Base-by-base conservation (phyloP, 2,329 filamentous ascomycete genomes). In the Verticillium albo-atrum region DNA sequence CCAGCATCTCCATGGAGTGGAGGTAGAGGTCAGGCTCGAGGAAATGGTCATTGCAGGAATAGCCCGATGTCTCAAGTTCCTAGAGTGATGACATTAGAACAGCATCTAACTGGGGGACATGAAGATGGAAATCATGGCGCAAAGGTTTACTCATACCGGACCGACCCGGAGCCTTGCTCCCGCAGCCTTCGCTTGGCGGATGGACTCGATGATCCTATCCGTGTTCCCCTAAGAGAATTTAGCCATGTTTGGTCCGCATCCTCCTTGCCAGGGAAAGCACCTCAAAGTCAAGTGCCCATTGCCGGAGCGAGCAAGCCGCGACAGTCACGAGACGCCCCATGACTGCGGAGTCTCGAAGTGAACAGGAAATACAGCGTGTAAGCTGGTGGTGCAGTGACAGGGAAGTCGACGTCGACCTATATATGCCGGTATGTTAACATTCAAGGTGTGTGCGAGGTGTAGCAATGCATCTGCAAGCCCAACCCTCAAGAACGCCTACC, bases 41-140 rank as follows among this genome's bases (percentile, higher is more conserved):
- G 62, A 85, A 89, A 66, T 89, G 87, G 69, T 92, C 89, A 6
- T 89, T 80, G 67, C 86, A 84, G 58, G 81, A 85, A 78, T 89
- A 90, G 53, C 85, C 87, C n/a, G 70, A 74, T 52, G 80, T 77
- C 67, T 83, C 80, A 20, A 82, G 72, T 68, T 81, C 84, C 66
- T 70, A 47, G 6, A 25, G 54, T 10, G 32, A 27, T 14, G 10
- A 4, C 3, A 26, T 57, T 1, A 57, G 54, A 20, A 6, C 27
- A 14, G 12, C 28, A 3, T 6, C 34, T 30, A 17, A 6, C 82
- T 74, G 42, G 25, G 27, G 20, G n/a, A 17, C 20, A 32, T 32
- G 30, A 10, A 63, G n/a, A n/a, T n/a, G n/a, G n/a, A n/a, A n/a
- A n/a, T n/a, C n/a, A n/a, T n/a, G n/a, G n/a, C n/a, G n/a, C n/a